Base-by-base conservation (phyloP, 306 rosid genomes). In the Rosa multiflora region DNA sequence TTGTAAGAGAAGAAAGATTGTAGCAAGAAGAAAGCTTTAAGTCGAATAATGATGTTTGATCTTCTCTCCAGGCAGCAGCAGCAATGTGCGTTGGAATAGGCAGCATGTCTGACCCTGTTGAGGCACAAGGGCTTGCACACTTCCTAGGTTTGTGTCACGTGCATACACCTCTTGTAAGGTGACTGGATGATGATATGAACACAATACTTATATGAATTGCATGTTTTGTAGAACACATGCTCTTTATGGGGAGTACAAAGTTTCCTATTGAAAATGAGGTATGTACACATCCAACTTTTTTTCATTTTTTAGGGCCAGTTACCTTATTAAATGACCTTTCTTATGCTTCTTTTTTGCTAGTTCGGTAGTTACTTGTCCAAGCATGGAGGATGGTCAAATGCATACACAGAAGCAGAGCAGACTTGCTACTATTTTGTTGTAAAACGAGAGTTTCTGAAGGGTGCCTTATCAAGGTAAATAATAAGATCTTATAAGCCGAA, bases 211-310 rank as follows among this genome's bases (percentile, higher is more conserved):
- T 56, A 46, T 32, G 37, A 5, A 18, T 74, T 79, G 37, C 20
- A n/a, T 82, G 21, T 82, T 82, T 48, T 80, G 87, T 88, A 94
- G 98, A 94, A 82, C 98, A 94, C 85, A 94, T 94, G 98, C 97
- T 94, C 78, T 94, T 94, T 91, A 94, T 94, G 98, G 97, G 97
- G 85, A 94, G 98, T 84, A 83, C 78, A 40, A 91, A 83, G 47
- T 94, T 88, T 88, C 92, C 98, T 8, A 97, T 89, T 84, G 98
- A 94, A 88, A 94, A 94, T 75, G 98, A 94, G 97, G 98, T 94
- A 39, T 79, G 37, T 32, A 32, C 37, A 32, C 37, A 32, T 32
- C 37, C 37, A 32, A 32, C 37, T 32, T 32, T 32, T 32, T 32
- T 32, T 32, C 37, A 48, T 73, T 20, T 46, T 56, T 62, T 58